Base-by-base conservation (phyloP, 1,284 basidiomycete genomes). In the Fomitopsis schrenkii region DNA sequence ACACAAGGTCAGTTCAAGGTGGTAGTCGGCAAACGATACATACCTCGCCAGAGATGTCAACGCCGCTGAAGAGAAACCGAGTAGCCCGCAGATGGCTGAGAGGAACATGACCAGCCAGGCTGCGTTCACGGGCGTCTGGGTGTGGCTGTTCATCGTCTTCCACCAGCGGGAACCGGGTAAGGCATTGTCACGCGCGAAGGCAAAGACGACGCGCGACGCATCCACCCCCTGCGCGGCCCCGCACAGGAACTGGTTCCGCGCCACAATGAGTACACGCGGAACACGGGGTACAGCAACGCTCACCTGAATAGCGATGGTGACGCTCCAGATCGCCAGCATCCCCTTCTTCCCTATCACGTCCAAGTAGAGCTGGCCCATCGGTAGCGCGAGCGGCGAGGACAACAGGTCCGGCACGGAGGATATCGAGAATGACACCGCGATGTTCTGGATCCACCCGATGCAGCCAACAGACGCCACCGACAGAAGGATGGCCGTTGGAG, bases 401-500 rank as follows among this genome's bases (percentile, higher is more conserved):
- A 90, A 72, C 15, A 89, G 72, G 17, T 78, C 78, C 17, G 77
- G 68, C 2, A 88, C 80, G 12, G 85, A 87, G 1, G 75, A 68
- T 5, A 83, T 83, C 0, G 83, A 85, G 67, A 85, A 90, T 1
- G 87, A 88, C 2, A 82, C 80, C 0, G 85, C 80, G 57, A 90
- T 85, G 30, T 82, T 72, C 3, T 86, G 67, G 22, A 88, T 66
- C 85, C 85, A 90, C 33, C 87, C 88, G 2, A 90, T 70, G 46
- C 75, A 71, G 35, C 82, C 80, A 3, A 86, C 87, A 3, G 75
- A 79, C 7, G 76, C 78, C 5, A 88, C 85, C 33, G 84, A 83
- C 12, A 84, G 74, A 35, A 91, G 77, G 69, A 94, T 93, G 2
- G 92, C 91, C 57, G 90, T 83, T 0, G 92, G 91, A 1, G 90